phyloP scores from a whole-genome alignment of 2,329 filamentous ascomycete genomes.

The Paecilomyces niveus region DNA sequence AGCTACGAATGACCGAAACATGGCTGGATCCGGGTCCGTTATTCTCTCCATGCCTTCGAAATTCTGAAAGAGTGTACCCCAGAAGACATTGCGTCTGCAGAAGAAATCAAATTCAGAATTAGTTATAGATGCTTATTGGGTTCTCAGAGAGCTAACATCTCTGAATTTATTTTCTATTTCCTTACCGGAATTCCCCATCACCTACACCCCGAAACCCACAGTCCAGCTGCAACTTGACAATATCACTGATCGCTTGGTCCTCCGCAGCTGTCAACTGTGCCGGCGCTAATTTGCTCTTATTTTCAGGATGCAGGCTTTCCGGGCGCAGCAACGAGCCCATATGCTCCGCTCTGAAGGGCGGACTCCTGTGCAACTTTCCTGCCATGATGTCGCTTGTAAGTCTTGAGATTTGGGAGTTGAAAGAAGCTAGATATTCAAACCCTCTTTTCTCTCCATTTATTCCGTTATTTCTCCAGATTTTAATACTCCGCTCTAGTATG shows the following conservation, averaged over 20 bases:
- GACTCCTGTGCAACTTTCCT: not conserved
- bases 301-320: conserved; percentile 48
- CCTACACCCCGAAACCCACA: conserved; percentile 55
- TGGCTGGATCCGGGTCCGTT: conserved; percentile 35
- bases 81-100: conserved; percentile 30
- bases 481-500: too few species aligned
- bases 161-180: not conserved
- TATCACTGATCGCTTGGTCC: conserved; percentile 52
- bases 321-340: conserved; percentile 60
- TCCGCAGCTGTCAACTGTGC: conserved; percentile 53
- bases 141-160: not conserved
- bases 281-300: conserved; percentile 44
- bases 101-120: not conserved
- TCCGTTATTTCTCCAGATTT: not conserved
- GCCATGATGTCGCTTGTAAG: not conserved
- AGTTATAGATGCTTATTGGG: conserved; percentile 11
- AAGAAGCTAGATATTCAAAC: not conserved
- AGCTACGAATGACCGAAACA: conserved; percentile 47
- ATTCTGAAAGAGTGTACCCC: conserved; percentile 42
- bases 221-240: conserved; percentile 54
- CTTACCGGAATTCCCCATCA: conserved; percentile 53
- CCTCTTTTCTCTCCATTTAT: not conserved
- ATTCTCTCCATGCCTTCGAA: conserved; percentile 44
- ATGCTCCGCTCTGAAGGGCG: conserved; percentile 56
- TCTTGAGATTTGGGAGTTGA: not conserved